Percentiles rank a stretch among this genome's conserved stretches.
phyloP scores from a whole-genome alignment of 345 rosid species.

The Anastatica hierochuntica region DNA sequence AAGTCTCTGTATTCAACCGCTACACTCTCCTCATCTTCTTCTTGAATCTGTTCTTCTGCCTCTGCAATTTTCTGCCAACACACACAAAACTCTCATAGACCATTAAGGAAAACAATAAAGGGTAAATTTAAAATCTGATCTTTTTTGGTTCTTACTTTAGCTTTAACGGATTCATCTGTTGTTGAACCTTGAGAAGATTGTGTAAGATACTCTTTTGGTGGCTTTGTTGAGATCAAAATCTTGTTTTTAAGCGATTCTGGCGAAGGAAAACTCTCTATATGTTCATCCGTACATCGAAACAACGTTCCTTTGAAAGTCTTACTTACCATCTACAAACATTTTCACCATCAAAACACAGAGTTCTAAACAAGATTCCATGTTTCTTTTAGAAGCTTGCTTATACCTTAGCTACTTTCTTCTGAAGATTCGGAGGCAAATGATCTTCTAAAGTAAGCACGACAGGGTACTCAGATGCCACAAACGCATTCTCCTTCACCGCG shows the following conservation, averaged over 20 bases:
- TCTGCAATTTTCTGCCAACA: too few species aligned
- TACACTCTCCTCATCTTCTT: too few species aligned
- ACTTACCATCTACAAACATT: background rate
- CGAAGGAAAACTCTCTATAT: background rate
- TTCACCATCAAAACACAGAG: background rate
- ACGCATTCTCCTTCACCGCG: background rate
- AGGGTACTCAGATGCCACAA: background rate
- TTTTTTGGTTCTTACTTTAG: background rate
- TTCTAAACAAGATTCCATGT: too few species aligned
- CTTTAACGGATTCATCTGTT: background rate
- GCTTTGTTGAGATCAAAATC: background rate
- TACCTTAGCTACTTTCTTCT: background rate
- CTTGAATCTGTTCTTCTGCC: too few species aligned
- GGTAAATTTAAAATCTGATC: too few species aligned
- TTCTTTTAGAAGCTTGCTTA: too few species aligned
- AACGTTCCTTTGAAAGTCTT: too few species aligned
- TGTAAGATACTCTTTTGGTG: background rate
- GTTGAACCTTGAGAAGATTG: too few species aligned
- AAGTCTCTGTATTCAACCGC: too few species aligned
- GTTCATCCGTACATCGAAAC: background rate
- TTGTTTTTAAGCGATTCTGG: background rate
- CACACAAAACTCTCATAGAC: too few species aligned
- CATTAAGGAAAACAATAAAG: too few species aligned
- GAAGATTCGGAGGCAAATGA: background rate
- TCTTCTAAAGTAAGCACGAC: background rate